phyloP scores from a whole-genome alignment of 768 basidiomycete species.

The Neoboletus magnificus region DNA sequence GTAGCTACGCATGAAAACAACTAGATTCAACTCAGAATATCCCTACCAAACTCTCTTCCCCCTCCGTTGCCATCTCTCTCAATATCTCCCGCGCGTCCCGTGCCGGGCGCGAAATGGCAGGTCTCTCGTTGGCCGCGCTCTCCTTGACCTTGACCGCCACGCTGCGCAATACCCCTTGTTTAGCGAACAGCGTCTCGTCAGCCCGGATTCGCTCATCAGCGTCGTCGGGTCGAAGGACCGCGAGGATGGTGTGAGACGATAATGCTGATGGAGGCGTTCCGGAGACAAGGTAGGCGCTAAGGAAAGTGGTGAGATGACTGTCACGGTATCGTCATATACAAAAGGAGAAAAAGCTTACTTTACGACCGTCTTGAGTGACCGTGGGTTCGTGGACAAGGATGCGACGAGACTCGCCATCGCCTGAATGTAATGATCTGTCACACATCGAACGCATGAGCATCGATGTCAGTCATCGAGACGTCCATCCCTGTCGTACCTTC shows the following conservation, averaged over 20 bases:
- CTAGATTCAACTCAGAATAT: constrained; percentile 20
- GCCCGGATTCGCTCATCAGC: constrained; percentile 13
- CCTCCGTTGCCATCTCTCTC: constrained; percentile 29
- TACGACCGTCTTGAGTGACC: constrained; percentile 62
- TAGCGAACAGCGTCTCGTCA: constrained; percentile 57
- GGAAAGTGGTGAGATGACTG: constrained; percentile 5
- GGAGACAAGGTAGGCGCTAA: constrained; percentile 57
- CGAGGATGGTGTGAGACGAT: constrained; percentile 58
- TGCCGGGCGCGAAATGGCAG: constrained; percentile 73
- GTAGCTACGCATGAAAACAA: not conserved
- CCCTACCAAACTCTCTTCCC: constrained; percentile 26
- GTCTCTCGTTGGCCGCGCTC: constrained; percentile 63
- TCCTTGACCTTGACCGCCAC: constrained; percentile 75
- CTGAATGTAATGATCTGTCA: constrained; percentile 65
- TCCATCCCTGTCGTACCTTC: constrained; percentile 43
- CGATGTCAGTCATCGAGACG: no score
- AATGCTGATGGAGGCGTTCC: constrained; percentile 68
- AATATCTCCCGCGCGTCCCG: constrained; percentile 79
- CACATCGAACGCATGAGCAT: not conserved
- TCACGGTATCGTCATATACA: not conserved
- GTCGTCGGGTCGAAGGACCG: constrained; percentile 50
- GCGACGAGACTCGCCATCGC: constrained; percentile 61
- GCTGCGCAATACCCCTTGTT: constrained; percentile 52
- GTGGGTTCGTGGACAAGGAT: constrained; percentile 59
- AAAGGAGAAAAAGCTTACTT: constrained; percentile 44